Conservation (phyloP, 768 basidiomycete species). For the Lactifluus subvellereus region DNA sequence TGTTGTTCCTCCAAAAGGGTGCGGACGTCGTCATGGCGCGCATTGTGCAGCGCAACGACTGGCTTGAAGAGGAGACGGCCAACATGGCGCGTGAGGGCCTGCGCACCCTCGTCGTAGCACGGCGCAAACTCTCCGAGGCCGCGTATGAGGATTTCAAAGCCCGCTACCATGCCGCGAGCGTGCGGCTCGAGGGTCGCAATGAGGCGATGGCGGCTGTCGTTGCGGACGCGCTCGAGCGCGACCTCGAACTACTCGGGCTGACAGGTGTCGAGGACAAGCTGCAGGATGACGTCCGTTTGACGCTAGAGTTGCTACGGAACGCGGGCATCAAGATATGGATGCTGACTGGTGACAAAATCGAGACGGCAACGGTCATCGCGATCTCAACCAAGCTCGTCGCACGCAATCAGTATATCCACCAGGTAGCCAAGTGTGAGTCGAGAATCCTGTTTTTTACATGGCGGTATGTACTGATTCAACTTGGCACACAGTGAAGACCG, state of each 20-base stretch:
- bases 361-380: conserved; percentile 97
- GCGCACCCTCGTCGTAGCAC: conserved; percentile 87
- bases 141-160: conserved; percentile 70
- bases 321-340: conserved; percentile 99
- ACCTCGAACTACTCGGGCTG: conserved; percentile 85
- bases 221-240: conserved; percentile 71
- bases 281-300: conserved; percentile 94
- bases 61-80: conserved; percentile 97
- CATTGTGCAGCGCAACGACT: conserved; percentile 95
- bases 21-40: conserved; percentile 97
- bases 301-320: conserved; percentile 87
- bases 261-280: conserved; percentile 99
- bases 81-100: conserved; percentile 98
- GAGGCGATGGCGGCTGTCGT: conserved; percentile 78
- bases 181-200: conserved; percentile 71
- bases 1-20: conserved; percentile 91
- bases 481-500: conserved; percentile 61
- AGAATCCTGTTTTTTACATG: background rate
- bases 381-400: conserved; percentile 96
- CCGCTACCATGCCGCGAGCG: conserved; percentile 69
- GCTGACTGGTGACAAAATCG: conserved; percentile 98
- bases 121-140: conserved; percentile 66
- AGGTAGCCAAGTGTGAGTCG: conserved; percentile 79
- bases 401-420: conserved; percentile 95
- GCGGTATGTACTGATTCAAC: background rate